Evolutionary conservation across 176 grass and related monocot species (phyloP).

Genomic region (Musa itinerans): DNA sequence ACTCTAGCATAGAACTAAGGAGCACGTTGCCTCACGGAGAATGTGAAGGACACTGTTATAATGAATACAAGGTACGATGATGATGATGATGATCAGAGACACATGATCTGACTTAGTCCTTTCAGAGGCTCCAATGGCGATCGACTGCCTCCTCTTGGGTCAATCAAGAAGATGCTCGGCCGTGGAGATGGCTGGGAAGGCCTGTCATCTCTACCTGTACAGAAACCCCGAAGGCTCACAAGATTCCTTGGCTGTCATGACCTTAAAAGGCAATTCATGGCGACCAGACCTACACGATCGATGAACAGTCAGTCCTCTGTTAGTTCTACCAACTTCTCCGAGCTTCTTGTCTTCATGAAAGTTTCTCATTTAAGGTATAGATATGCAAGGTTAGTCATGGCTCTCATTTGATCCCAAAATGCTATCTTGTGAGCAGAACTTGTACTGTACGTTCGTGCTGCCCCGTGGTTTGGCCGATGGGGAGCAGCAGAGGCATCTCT

Average conservation of each 20-base stretch:
- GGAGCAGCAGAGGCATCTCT: constrained; percentile 37
- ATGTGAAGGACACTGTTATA: no score
- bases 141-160: constrained; percentile 32
- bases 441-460: constrained; percentile 6
- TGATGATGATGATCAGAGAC: no score
- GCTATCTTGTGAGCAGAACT: neutral
- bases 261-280: constrained; percentile 64
- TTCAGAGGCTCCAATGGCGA: constrained; percentile 53
- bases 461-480: constrained; percentile 15
- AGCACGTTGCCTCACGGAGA: constrained; percentile 58
- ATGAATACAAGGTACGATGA: no score
- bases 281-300: constrained; percentile 49
- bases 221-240: constrained; percentile 60
- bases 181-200: constrained; percentile 51
- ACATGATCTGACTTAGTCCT: constrained; percentile 1
- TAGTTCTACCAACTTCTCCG: constrained; percentile 26
- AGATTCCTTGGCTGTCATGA: constrained; percentile 63
- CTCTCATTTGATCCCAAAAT: constrained; percentile 15
- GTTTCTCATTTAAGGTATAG: constrained; percentile 47
- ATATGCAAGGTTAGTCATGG: constrained; percentile 45
- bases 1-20: constrained; percentile 56
- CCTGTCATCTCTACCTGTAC: constrained; percentile 48
- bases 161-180: constrained; percentile 38
- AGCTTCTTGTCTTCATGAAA: constrained; percentile 46
- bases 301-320: constrained; percentile 23